Base-by-base conservation (phyloP, 305 asterid genomes). In the Ilex paraguariensis region DNA sequence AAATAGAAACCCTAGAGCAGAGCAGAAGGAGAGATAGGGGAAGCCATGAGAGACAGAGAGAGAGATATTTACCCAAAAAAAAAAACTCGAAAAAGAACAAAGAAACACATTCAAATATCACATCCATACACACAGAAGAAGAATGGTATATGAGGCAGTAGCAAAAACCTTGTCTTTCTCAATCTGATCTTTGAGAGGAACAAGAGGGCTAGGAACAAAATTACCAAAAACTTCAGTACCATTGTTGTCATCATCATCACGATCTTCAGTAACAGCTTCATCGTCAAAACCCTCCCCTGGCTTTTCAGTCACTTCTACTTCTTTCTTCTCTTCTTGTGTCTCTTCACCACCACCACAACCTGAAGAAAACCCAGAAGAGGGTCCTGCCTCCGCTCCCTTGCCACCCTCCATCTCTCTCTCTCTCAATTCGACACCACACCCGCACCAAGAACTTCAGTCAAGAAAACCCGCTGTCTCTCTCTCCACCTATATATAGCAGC, bases 111-210 rank as follows among this genome's bases (percentile, higher is more conserved):
- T 21, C 28, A 21, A 21, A 21, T 21, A 21, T 21, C 28, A 21
- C 28, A 21, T 21, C 28, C 28, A 21, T 21, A 21, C 1, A 21
- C 28, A 21, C 1, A 21, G 28, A 28, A 5, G 57, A 54, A 54
- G 33, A 10, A 30, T 36, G 42, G 9, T 36, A 36, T 36, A 8
- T 8, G 9, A 36, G 42, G 42, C 6, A 36, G 42, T 4, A 36
- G 9, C 6, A n/a, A n/a, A 70, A 62, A 85, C 94, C 96, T 87
- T 73, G 75, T 87, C 91, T 78, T 85, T 83, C 56, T 81, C 91
- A 70, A 85, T 81, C 73, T 85, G 94, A 6, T 78, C 91, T 71
- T 81, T 85, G 71, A 83, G 96, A 70, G 96, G 87, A 66, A 84
- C 86, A 52, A 82, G 92, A 70, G 95, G 92, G 36, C 94, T 83